Percentiles rank a stretch among this genome's conserved stretches.
Conservation (phyloP, 2,329 filamentous ascomycete species). For the Cercospora nicotianae region DNA sequence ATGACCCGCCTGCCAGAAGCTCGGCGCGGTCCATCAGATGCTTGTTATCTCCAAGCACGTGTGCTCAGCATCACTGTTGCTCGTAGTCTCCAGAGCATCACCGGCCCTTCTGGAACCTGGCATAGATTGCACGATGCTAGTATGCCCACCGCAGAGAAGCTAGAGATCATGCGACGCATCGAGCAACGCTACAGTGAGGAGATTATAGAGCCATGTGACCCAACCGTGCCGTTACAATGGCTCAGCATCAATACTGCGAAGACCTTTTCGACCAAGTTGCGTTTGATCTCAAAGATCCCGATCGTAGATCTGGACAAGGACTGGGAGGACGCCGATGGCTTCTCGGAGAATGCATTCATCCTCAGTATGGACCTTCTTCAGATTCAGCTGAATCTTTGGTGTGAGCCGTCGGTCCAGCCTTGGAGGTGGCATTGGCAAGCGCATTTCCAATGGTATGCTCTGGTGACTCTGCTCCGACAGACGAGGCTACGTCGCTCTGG, state of each 20-base stretch:
- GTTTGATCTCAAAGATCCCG: conserved; percentile 30
- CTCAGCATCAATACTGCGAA: conserved; percentile 31
- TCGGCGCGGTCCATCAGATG: conserved; percentile 35
- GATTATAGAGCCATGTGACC: conserved; percentile 30
- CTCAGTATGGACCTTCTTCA: conserved; percentile 30
- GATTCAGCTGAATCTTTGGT: conserved; percentile 32
- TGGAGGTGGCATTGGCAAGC: conserved; percentile 35
- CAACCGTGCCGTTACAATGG: conserved; percentile 31
- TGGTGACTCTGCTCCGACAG: conserved; percentile 30
- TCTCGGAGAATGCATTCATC: conserved; percentile 31
- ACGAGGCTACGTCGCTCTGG: conserved; percentile 27
- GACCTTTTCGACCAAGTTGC: conserved; percentile 30
- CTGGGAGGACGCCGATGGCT: conserved; percentile 26
- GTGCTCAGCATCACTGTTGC: conserved; percentile 25
- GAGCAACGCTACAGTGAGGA: conserved; percentile 30
- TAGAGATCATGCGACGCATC: conserved; percentile 29
- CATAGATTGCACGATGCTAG: conserved; percentile 25
- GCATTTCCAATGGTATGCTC: conserved; percentile 34
- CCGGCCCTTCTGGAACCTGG: conserved; percentile 30
- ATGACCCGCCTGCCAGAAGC: conserved; percentile 40
- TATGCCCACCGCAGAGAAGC: conserved; percentile 29
- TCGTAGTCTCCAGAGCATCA: conserved; percentile 26
- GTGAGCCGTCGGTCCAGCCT: conserved; percentile 29
- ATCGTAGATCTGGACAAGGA: conserved; percentile 26
- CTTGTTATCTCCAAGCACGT: conserved; percentile 32